phyloP scores from a whole-genome alignment of 768 basidiomycete species.

The Cyathus striatus region DNA sequence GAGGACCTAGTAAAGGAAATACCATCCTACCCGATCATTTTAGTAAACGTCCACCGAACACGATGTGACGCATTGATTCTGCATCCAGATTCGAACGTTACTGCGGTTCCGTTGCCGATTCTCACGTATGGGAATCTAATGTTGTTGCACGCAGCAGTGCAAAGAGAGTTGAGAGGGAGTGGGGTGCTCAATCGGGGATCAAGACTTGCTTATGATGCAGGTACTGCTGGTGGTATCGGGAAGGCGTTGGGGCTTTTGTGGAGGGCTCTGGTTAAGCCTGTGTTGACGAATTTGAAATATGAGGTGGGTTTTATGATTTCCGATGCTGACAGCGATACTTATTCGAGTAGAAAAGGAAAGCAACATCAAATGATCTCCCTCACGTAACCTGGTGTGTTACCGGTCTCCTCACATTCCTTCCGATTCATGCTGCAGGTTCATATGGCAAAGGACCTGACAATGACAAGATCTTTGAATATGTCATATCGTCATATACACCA shows the following conservation, averaged over 20 bases:
- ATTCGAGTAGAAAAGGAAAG: neutral
- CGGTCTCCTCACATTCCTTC: constrained; percentile 24
- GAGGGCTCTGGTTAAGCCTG: too few relatives aligned
- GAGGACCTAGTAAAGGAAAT: neutral
- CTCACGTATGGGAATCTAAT: neutral
- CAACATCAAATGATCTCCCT: neutral
- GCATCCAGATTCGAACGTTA: neutral
- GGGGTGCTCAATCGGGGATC: too few relatives aligned
- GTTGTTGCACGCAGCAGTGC: neutral
- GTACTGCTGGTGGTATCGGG: too few relatives aligned
- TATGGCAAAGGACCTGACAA: constrained; percentile 9
- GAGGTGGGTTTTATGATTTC: neutral
- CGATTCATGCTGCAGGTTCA: constrained; percentile 31
- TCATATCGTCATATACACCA: constrained; percentile 15
- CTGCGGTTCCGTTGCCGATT: neutral
- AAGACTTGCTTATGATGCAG: too few relatives aligned
- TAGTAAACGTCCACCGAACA: neutral
- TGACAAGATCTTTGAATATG: constrained; percentile 7
- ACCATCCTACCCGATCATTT: neutral
- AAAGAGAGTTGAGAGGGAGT: too few relatives aligned
- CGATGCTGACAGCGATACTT: neutral
- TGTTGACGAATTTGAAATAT: too few relatives aligned
- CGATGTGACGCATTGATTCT: neutral
- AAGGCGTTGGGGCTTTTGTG: too few relatives aligned
- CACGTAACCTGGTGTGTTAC: constrained; percentile 20